A percentile compares a stretch with the other conserved stretches of the same genome.
Conservation (phyloP, 2,329 filamentous ascomycete genomes). For the Xylariaceae sp. region DNA sequence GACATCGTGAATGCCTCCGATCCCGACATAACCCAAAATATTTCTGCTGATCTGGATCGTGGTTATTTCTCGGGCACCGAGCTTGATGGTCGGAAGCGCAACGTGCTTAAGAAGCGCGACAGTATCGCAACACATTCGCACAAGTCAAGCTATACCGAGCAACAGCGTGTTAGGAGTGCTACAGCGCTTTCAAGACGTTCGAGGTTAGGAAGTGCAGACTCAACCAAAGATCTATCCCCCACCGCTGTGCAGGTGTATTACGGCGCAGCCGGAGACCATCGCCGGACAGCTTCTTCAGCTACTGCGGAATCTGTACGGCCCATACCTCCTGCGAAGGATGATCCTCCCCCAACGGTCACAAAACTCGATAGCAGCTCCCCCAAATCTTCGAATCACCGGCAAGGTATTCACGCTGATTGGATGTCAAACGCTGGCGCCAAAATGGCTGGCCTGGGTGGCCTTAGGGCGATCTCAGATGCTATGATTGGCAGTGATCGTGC, state of each 20-base stretch:
- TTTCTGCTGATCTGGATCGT: constrained; percentile 70
- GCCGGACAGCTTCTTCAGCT: constrained; percentile 63
- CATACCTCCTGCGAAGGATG: constrained; percentile 56
- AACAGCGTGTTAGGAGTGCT: constrained; percentile 68
- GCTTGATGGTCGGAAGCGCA: constrained; percentile 70
- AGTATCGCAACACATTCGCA: constrained; percentile 64
- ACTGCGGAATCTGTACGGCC: constrained; percentile 59
- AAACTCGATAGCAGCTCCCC: constrained; percentile 59
- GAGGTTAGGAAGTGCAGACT: constrained; percentile 78
- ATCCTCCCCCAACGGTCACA: constrained; percentile 59
- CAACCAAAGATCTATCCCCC: constrained; percentile 65
- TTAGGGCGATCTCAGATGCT: constrained; percentile 85
- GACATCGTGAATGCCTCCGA: constrained; percentile 46
- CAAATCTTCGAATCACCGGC: constrained; percentile 44
- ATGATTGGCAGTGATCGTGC: constrained; percentile 56
- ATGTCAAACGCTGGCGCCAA: constrained; percentile 56
- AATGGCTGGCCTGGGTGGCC: constrained; percentile 60
- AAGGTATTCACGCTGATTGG: constrained; percentile 58
- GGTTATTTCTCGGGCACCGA: constrained; percentile 95
- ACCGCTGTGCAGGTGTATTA: constrained; percentile 74
- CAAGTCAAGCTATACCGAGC: constrained; percentile 76
- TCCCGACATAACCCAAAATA: constrained; percentile 45
- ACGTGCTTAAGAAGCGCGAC: constrained; percentile 79
- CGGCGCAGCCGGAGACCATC: constrained; percentile 54
- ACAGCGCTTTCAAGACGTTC: constrained; percentile 73